These are phyloP conservation scores for Artemisia argyi DNA, from an alignment of 129 eudicot genomes.

Conservation along the genomic window DNA sequence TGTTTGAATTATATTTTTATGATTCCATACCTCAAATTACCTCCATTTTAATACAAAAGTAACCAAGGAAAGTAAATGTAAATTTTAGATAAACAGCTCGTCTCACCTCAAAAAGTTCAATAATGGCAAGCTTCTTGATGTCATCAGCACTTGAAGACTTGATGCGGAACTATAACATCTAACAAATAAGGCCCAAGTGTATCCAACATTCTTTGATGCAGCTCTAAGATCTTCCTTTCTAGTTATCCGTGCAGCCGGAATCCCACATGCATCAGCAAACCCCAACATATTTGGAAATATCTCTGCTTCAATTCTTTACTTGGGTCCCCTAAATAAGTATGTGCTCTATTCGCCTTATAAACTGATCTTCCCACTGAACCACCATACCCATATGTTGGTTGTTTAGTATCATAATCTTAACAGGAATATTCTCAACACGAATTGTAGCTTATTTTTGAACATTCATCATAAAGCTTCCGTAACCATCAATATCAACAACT, in stretches of 20 bases:
- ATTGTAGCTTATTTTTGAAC: constrained; percentile 76
- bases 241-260: constrained; percentile 46
- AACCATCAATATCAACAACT: constrained; percentile 71
- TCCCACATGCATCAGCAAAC: constrained; percentile 53
- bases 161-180: constrained; percentile 57
- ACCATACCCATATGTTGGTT: constrained; percentile 60
- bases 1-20: too few species aligned
- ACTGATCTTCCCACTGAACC: constrained; percentile 57
- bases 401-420: constrained; percentile 47
- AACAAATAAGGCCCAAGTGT: constrained; percentile 47
- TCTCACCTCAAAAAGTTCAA: too few species aligned
- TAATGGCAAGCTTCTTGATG: too few species aligned
- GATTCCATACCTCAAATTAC: too few species aligned
- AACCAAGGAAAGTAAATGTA: too few species aligned
- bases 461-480: constrained; percentile 62
- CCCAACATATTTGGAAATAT: constrained; percentile 55
- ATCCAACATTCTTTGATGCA: constrained; percentile 47
- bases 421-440: constrained; percentile 61
- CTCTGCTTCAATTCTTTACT: constrained; percentile 25
- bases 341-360: constrained; percentile 51
- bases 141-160: too few species aligned
- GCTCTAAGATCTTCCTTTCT: constrained; percentile 37
- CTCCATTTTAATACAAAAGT: too few species aligned
- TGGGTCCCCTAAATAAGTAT: constrained; percentile 52
- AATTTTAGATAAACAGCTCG: too few species aligned